These are phyloP conservation scores for Sextonia rubra DNA, from an alignment of 164 flowering plant species.

Conservation along the genomic window DNA sequence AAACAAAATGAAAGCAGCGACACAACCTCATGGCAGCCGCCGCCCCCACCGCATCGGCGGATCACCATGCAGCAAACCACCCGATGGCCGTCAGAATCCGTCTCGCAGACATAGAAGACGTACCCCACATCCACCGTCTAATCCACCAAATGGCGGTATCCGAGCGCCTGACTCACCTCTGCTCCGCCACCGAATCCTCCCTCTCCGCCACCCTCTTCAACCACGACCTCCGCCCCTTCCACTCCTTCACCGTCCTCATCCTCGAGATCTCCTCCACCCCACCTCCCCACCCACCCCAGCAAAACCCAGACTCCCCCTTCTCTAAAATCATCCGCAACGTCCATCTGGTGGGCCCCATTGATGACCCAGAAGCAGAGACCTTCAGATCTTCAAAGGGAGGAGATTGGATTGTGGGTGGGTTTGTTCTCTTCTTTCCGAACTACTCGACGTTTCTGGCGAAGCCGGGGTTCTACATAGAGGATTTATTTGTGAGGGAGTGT, in stretches of 20 bases:
- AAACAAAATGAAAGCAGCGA: too few species aligned
- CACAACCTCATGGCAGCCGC: not conserved
- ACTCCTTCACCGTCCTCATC: constrained; percentile 75
- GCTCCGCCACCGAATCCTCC: constrained; percentile 62
- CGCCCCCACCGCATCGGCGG: constrained; percentile 4
- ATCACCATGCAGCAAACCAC: constrained; percentile 1
- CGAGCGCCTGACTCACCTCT: constrained; percentile 68
- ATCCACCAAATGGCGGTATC: constrained; percentile 89
- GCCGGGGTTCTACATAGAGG: constrained; percentile 87
- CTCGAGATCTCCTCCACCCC: constrained; percentile 50
- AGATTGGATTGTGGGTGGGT: constrained; percentile 57
- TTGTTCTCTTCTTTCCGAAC: constrained; percentile 79
- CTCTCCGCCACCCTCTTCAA: constrained; percentile 72
- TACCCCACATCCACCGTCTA: constrained; percentile 68
- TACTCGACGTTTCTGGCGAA: constrained; percentile 69
- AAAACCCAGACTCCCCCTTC: constrained; percentile 1
- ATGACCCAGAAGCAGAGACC: constrained; percentile 44
- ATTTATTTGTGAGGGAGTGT: constrained; percentile 72
- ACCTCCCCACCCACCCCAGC: constrained; percentile 10
- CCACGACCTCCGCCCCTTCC: constrained; percentile 56
- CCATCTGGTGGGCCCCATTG: constrained; percentile 32
- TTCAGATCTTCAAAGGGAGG: constrained; percentile 24
- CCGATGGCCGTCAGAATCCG: constrained; percentile 44
- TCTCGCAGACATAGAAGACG: constrained; percentile 53
- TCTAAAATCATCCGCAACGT: constrained; percentile 26